A percentile compares a stretch with the other conserved stretches of the same genome.
phyloP scores from a whole-genome alignment of 352 stramenopile species.

The Pythium biforme region DNA sequence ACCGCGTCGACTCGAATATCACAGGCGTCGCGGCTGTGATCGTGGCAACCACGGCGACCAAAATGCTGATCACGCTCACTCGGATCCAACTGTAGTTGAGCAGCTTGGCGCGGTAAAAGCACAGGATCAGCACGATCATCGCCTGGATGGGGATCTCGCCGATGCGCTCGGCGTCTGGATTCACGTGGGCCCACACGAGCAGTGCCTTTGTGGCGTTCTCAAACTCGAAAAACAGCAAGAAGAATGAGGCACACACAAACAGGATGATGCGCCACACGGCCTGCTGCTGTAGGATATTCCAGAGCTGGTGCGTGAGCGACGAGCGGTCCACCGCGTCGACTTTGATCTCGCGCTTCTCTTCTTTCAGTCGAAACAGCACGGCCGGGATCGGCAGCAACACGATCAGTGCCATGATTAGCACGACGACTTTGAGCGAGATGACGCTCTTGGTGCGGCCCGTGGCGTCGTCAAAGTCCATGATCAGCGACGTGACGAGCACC shows the following conservation, averaged over 20 bases:
- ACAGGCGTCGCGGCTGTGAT: slow-evolving; percentile 41
- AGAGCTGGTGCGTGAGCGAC: slow-evolving; percentile 60
- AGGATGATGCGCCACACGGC: slow-evolving; percentile 72
- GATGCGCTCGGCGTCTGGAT: slow-evolving; percentile 37
- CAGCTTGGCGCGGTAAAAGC: slow-evolving; percentile 52
- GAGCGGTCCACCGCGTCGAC: slow-evolving; percentile 63
- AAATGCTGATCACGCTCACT: slow-evolving; percentile 43
- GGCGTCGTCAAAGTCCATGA: slow-evolving; percentile 40
- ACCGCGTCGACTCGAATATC: slow-evolving; percentile 47
- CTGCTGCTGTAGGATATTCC: slow-evolving; percentile 75
- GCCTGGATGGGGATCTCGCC: slow-evolving; percentile 45
- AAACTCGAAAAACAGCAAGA: slow-evolving; percentile 66
- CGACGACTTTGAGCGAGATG: slow-evolving; percentile 67
- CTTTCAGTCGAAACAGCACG: slow-evolving; percentile 60
- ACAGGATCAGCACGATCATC: slow-evolving; percentile 44
- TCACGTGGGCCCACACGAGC: slow-evolving; percentile 43
- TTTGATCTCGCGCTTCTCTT: slow-evolving; percentile 73
- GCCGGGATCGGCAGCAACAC: slow-evolving; percentile 62
- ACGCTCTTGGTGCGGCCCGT: slow-evolving; percentile 32
- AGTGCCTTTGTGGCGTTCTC: slow-evolving; percentile 51
- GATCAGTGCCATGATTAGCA: slow-evolving; percentile 69
- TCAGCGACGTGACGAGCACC: slow-evolving; percentile 24
- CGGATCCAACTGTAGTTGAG: slow-evolving; percentile 79
- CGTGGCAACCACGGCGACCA: slow-evolving; percentile 37
- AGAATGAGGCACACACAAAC: slow-evolving; percentile 61